These are phyloP conservation scores for Pythium periplocum DNA, from an alignment of 352 stramenopile species.

Conservation along the genomic window DNA sequence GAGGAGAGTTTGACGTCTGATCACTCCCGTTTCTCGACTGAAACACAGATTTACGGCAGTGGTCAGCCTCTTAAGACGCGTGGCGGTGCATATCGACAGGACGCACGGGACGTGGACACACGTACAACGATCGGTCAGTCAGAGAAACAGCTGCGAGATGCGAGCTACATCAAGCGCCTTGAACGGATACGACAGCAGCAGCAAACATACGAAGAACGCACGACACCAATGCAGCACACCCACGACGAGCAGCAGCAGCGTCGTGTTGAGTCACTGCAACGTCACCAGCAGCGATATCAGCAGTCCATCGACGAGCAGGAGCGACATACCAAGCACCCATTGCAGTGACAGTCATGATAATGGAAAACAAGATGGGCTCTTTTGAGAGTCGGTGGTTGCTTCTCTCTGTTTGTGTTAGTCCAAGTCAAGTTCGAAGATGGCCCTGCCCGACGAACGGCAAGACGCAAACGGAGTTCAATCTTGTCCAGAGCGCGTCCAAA, in stretches of 20 bases:
- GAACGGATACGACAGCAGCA: slow-evolving; percentile 36
- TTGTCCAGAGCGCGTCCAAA: too few relatives aligned
- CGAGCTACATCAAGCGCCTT: slow-evolving; percentile 28
- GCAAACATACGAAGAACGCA: slow-evolving; percentile 27
- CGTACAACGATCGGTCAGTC: slow-evolving; percentile 27
- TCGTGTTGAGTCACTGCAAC: slow-evolving; percentile 30
- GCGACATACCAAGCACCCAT: background rate
- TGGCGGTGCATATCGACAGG: too few relatives aligned
- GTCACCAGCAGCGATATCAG: slow-evolving; percentile 35
- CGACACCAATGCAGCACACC: slow-evolving; percentile 15
- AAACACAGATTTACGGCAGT: slow-evolving; percentile 37
- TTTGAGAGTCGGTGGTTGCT: too few relatives aligned
- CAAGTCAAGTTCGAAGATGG: too few relatives aligned
- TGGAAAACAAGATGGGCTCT: too few relatives aligned
- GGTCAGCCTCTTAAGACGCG: background rate
- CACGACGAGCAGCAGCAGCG: slow-evolving; percentile 30
- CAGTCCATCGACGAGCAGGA: slow-evolving; percentile 30
- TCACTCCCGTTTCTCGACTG: slow-evolving; percentile 25
- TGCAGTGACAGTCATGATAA: too few relatives aligned
- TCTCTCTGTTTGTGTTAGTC: too few relatives aligned
- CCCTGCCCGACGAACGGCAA: too few relatives aligned
- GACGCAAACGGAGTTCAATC: too few relatives aligned
- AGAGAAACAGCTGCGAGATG: slow-evolving; percentile 38
- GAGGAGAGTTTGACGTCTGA: too few relatives aligned
- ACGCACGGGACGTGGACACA: background rate